These are phyloP conservation scores for Populus ilicifolia DNA, from an alignment of 345 rosid genomes.

Conservation along the genomic window DNA sequence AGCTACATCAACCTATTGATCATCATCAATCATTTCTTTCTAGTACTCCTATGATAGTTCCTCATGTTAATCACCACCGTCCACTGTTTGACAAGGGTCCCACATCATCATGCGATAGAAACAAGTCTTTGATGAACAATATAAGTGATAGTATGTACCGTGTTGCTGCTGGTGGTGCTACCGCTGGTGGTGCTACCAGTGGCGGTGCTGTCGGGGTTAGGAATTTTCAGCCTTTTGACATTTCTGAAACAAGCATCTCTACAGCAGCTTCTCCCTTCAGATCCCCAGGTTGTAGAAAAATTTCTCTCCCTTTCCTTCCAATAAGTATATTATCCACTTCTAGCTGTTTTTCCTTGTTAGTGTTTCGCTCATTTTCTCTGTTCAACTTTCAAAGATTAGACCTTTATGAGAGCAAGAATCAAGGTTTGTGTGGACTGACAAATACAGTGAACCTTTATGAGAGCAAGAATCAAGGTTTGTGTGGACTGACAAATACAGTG, in stretches of 20 bases:
- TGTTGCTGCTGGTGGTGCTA: conserved; percentile 3
- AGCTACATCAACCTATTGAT: conserved; percentile 13
- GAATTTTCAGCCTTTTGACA: conserved; percentile 34
- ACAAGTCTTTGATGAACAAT: conserved; percentile 4
- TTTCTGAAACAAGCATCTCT: not conserved
- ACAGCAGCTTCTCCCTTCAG: conserved; percentile 21
- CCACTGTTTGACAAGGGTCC: conserved; percentile 25
- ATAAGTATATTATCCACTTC: not conserved
- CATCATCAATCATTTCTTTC: conserved; percentile 21
- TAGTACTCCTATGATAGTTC: conserved; percentile 26
- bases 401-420: not conserved
- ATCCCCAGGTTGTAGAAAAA: conserved; percentile 31
- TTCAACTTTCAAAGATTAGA: not conserved
- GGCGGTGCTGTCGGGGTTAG: conserved; percentile 11
- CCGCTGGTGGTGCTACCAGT: conserved; percentile 6
- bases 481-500: not conserved
- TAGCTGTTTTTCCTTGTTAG: not conserved
- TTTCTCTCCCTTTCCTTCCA: not conserved
- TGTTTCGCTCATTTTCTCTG: not conserved
- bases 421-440: not conserved
- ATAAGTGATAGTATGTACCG: not conserved
- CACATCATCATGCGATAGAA: conserved; percentile 15
- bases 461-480: not conserved
- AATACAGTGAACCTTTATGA: not conserved
- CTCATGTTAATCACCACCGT: conserved; percentile 33